Evolutionary conservation across 116 monocot species (phyloP).

Genomic region (Dioscorea cayenensis): DNA sequence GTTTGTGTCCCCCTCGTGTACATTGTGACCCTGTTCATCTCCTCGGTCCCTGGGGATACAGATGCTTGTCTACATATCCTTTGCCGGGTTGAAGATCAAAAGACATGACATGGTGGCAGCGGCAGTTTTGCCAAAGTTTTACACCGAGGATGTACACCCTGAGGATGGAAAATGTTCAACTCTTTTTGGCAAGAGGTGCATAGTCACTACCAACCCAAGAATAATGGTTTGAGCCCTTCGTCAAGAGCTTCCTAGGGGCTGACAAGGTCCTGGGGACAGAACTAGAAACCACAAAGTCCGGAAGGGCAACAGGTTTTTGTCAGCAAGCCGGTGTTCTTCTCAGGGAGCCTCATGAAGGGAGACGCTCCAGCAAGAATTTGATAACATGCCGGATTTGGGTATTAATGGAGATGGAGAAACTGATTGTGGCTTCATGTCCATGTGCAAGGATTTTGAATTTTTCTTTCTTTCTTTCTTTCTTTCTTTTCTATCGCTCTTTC

Average conservation of each 20-base stretch:
- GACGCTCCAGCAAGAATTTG: constrained; percentile 34
- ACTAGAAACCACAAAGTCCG: constrained; percentile 44
- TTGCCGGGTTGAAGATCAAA: constrained; percentile 38
- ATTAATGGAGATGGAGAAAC: constrained; percentile 57
- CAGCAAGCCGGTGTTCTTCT: constrained; percentile 54
- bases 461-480: no score
- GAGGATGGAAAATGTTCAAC: constrained; percentile 69
- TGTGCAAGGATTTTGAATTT: constrained; percentile 45
- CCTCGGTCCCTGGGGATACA: constrained; percentile 58
- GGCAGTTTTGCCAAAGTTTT: no score
- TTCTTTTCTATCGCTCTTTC: no score
- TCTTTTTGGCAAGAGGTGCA: constrained; percentile 37
- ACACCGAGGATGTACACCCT: constrained; percentile 64
- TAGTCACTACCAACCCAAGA: constrained; percentile 62
- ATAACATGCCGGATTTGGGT: constrained; percentile 36
- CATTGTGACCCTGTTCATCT: constrained; percentile 40
- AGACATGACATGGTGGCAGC: no score
- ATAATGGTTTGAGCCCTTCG: constrained; percentile 76
- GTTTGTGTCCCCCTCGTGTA: constrained; percentile 44
- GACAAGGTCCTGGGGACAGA: constrained; percentile 70
- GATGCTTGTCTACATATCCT: constrained; percentile 53
- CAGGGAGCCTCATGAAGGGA: constrained; percentile 35
- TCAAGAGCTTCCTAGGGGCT: constrained; percentile 46
- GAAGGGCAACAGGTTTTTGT: constrained; percentile 67
- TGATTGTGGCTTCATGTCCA: constrained; percentile 58